A percentile compares a stretch with the other conserved stretches of the same genome.
These are phyloP conservation scores for Physocladia obscura DNA, from an alignment of 192 early-diverging fungal species.

Conservation along the genomic window DNA sequence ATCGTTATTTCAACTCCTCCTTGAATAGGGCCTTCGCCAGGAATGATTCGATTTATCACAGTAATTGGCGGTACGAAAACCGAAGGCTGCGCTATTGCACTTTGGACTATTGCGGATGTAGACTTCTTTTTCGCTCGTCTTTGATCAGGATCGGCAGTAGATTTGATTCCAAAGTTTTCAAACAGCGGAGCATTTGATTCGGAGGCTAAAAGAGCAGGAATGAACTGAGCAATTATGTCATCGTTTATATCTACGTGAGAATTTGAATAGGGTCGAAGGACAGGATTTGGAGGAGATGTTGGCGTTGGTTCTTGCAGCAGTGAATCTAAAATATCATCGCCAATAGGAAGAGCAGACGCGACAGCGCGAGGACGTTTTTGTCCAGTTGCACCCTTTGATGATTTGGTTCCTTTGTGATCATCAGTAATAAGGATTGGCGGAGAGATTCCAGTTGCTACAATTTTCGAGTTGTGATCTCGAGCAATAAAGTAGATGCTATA, in stretches of 20 bases:
- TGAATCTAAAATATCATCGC: neutral
- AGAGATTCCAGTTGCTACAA: conserved; percentile 78
- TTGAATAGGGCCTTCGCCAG: conserved; percentile 78
- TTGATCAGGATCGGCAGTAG: neutral
- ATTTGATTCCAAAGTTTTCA: conserved; percentile 28
- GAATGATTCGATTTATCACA: conserved; percentile 73
- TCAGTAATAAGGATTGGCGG: conserved; percentile 96
- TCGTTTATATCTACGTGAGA: neutral
- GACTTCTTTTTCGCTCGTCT: conserved; percentile 6
- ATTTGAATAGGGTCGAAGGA: conserved; percentile 16
- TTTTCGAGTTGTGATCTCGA: conserved; percentile 59
- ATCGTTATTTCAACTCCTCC: conserved; percentile 87
- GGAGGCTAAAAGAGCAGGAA: conserved; percentile 19
- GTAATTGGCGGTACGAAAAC: conserved; percentile 9
- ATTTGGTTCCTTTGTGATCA: conserved; percentile 90
- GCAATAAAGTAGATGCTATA: conserved; percentile 77
- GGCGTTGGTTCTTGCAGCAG: neutral
- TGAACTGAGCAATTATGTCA: conserved; percentile 25
- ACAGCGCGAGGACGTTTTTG: conserved; percentile 38
- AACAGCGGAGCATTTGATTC: conserved; percentile 22
- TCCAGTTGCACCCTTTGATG: conserved; percentile 39
- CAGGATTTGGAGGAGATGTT: conserved; percentile 1
- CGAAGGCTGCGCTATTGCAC: neutral
- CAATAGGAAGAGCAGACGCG: neutral
- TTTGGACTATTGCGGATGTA: neutral